phyloP scores from a whole-genome alignment of 345 rosid species.

The Sapria himalayana region DNA sequence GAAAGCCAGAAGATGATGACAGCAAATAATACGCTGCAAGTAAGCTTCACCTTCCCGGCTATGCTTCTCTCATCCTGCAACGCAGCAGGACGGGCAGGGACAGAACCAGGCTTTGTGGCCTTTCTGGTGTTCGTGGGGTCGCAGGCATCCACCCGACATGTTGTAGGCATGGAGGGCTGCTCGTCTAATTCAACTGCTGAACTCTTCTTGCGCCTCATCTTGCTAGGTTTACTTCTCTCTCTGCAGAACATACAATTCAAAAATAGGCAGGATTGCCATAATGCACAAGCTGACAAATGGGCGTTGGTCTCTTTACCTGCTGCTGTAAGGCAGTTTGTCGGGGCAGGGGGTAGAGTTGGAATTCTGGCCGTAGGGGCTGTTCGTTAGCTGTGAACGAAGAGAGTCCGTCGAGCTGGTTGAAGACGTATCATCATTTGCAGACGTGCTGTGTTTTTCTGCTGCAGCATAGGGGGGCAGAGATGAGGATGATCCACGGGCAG shows the following conservation, averaged over 20 bases:
- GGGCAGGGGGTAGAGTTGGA: constrained; percentile 18
- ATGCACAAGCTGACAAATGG: no score
- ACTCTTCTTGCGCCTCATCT: constrained; percentile 20
- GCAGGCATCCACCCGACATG: constrained; percentile 16
- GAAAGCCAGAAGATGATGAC: no score
- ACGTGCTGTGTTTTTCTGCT: constrained; percentile 35
- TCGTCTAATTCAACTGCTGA: constrained; percentile 24
- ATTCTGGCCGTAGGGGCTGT: constrained; percentile 38
- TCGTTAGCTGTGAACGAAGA: constrained; percentile 35
- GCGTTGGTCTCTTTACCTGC: no score
- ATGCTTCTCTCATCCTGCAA: no score
- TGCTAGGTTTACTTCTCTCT: constrained; percentile 21
- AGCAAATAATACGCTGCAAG: no score
- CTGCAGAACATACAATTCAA: no score
- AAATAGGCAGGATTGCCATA: no score
- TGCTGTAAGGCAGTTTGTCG: no score
- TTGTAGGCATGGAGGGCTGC: constrained; percentile 22
- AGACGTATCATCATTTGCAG: constrained; percentile 73
- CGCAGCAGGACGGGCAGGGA: no score
- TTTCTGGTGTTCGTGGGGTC: no score
- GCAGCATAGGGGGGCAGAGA: constrained; percentile 42
- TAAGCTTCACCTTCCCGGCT: no score
- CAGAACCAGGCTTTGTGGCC: no score
- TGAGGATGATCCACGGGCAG: constrained; percentile 31
- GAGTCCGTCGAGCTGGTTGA: constrained; percentile 80